A percentile compares a stretch with the other conserved stretches of the same genome.
These are phyloP conservation scores for Trichoderma sp. DNA, from an alignment of 2,329 filamentous ascomycete species.

Conservation along the genomic window DNA sequence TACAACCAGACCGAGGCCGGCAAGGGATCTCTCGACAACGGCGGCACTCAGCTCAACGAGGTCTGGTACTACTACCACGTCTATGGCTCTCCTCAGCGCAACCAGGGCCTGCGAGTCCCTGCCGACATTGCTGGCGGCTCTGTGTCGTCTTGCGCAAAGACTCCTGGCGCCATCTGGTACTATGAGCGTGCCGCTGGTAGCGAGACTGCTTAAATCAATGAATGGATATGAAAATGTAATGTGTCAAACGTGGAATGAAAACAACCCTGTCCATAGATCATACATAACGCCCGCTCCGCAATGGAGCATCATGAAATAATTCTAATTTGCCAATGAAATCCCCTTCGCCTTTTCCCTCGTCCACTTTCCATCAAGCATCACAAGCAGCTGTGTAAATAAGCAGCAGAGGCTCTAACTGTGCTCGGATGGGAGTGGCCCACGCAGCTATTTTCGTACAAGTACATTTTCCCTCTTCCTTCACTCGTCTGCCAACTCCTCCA, in stretches of 20 bases:
- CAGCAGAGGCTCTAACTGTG: neutral
- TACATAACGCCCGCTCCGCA: slow-evolving; percentile 7
- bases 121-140: slow-evolving; percentile 47
- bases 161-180: slow-evolving; percentile 52
- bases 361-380: neutral
- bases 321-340: slow-evolving; percentile 4
- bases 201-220: slow-evolving; percentile 21
- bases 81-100: slow-evolving; percentile 54
- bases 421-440: neutral
- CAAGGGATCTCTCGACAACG: slow-evolving; percentile 51
- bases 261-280: slow-evolving; percentile 2
- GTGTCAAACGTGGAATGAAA: neutral
- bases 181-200: slow-evolving; percentile 44
- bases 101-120: slow-evolving; percentile 42
- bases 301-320: slow-evolving; percentile 1
- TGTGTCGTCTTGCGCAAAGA: slow-evolving; percentile 54
- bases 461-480: slow-evolving; percentile 35
- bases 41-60: slow-evolving; percentile 57
- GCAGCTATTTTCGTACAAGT: slow-evolving; percentile 4
- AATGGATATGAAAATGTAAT: neutral
- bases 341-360: neutral
- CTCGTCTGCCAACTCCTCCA: slow-evolving; percentile 52
- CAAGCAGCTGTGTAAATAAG: neutral
- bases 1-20: slow-evolving; percentile 61
- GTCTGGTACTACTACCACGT: slow-evolving; percentile 67